phyloP scores from a whole-genome alignment of 345 rosid genomes.

The Balakata baccata region DNA sequence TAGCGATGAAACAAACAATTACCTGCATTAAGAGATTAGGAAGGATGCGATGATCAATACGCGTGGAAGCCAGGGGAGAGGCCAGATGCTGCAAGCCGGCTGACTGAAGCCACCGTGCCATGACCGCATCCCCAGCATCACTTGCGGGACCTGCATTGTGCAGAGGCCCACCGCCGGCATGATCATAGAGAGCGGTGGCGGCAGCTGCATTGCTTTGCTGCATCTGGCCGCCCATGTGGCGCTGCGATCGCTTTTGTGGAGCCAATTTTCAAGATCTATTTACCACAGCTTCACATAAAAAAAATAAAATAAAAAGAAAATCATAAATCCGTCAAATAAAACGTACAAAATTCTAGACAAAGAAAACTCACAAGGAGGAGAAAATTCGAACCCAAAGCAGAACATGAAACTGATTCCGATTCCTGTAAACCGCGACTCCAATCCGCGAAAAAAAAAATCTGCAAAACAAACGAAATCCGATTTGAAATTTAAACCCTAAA shows the following conservation, averaged over 20 bases:
- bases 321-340: neutral
- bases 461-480: neutral
- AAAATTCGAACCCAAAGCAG: constrained; percentile 46
- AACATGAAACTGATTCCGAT: constrained; percentile 42
- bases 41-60: constrained; percentile 75
- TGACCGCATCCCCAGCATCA: constrained; percentile 90
- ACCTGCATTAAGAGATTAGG: constrained; percentile 96
- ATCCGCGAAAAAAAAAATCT: constrained; percentile 8
- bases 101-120: constrained; percentile 99
- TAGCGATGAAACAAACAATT: neutral
- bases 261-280: constrained; percentile 92
- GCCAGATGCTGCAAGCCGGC: constrained; percentile 99
- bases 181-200: constrained; percentile 74
- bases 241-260: constrained; percentile 99
- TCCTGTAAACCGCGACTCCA: constrained; percentile 14
- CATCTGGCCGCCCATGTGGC: constrained; percentile 99
- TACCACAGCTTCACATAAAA: constrained; percentile 42
- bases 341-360: neutral
- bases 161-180: constrained; percentile 47
- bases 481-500: constrained; percentile 2
- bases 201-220: constrained; percentile 93
- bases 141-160: constrained; percentile 59
- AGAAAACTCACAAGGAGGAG: constrained; percentile 52
- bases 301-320: constrained; percentile 10
- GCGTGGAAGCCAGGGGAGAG: constrained; percentile 80